Base-by-base conservation (phyloP, 108 stramenopile species). In the Cyclotella choctawhatcheeana region DNA sequence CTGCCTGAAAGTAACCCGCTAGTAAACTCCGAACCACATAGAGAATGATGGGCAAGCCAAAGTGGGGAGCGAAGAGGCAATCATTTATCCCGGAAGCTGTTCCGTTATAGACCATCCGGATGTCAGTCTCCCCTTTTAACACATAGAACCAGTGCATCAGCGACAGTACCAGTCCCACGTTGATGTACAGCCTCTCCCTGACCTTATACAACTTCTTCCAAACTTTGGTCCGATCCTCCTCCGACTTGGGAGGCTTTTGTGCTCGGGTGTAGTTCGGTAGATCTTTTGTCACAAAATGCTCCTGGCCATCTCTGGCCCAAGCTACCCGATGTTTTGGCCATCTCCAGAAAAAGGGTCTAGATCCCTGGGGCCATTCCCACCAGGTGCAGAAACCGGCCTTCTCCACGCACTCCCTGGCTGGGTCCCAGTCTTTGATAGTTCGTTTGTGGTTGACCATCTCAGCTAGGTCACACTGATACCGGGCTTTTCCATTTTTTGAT, bases 361-460 rank as follows among this genome's bases (percentile, higher is more conserved):
- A 79, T 0, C 84, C 84, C 5, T 17, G 71, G 35, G 40, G n/a
- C 83, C 83, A 84, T 1, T 84, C 74, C 66, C 71, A 84, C 78
- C 78, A 84, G 2, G 69, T 31, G 0, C 69, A 56, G 14, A 54
- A 24, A 0, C 22, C 44, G 2, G 31, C 34, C 0, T 74, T 75
- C 6, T 16, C 0, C 8, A 85, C 37, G 14, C 61, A 70, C 58
- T 77, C 79, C 1, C 37, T 18, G 10, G 31, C 63, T 30, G 31
- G 37, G 24, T 53, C 34, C 53, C 16, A 48, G n/a, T n/a, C n/a
- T n/a, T n/a, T n/a, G n/a, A n/a, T n/a, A n/a, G n/a, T n/a, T n/a
- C n/a, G n/a, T n/a, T n/a, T n/a, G n/a, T n/a, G n/a, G n/a, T n/a
- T n/a, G n/a, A n/a, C n/a, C n/a, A n/a, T n/a, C n/a, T n/a, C n/a